Evolutionary conservation across 2,329 filamentous ascomycete species (phyloP), one percentile per base, ranked within the genome.

Genomic region (Penicillium expansum): DNA sequence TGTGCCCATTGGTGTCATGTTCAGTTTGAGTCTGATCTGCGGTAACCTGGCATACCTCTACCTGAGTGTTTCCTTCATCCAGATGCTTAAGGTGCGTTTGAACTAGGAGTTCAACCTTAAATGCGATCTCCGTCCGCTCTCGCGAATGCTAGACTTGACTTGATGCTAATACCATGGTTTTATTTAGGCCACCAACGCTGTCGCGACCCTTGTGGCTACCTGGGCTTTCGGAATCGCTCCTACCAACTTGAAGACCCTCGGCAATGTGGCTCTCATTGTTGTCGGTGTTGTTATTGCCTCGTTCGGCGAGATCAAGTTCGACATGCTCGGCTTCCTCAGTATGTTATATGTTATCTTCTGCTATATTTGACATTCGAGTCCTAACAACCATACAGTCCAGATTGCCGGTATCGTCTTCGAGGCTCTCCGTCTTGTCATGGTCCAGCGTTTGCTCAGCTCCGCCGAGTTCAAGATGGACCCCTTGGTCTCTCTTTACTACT

Each of bases 11-110:
- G 93, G 93, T 65, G 78, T 96, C 73, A 95, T 96, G 80, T 97
- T 97, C 86, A 94, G 90, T 74, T 81, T 97, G 80, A 94, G 89
- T 77, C 83, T 97, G 80, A 97, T 97, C 74, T 97, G 92, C 77
- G 92, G 92, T 72, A 97, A 97, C 80, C 79, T 96, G 77, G 92
- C 93, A 67, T 97, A 97, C 74, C 85, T 97, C 54, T 96, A 97
- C 77, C 85, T 97, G 60, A 94, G 89, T 65, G 93, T 97, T 57
- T 90, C 93, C 59, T 97, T 97, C 77, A 97, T 97, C 71, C 93
- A 97, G 82, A 97, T 97, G 93, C 87, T 97, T 76, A 97, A 97
- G 89, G 89, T 91, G 37, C 43, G 57, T 44, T 37, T 9, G 44
- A 41, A 27, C 7, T 9, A 79, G 14, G 35, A 35, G 13, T 16